These are phyloP conservation scores for Conticribra guillardii DNA, from an alignment of 108 stramenopile species.

Conservation along the genomic window DNA sequence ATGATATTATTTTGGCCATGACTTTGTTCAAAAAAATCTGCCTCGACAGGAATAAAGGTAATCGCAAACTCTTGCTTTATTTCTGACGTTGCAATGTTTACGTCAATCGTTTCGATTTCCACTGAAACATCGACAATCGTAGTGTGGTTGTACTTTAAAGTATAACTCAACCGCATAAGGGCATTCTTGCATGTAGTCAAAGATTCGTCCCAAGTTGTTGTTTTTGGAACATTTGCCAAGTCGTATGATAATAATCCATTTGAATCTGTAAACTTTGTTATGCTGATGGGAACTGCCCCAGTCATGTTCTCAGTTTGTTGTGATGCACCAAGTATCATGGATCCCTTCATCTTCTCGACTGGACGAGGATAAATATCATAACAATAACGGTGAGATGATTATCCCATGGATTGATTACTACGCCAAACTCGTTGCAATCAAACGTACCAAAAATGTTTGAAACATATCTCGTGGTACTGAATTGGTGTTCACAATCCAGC, in stretches of 20 bases:
- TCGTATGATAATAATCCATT: conserved; percentile 2
- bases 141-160: conserved; percentile 29
- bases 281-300: conserved; percentile 5
- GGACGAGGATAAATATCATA: not conserved
- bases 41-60: conserved; percentile 25
- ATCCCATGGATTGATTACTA: too few species aligned
- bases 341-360: conserved; percentile 36
- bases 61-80: conserved; percentile 40
- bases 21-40: conserved; percentile 19
- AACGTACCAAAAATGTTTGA: conserved; percentile 23
- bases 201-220: conserved; percentile 27
- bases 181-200: conserved; percentile 36
- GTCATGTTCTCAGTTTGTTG: not conserved
- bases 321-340: conserved; percentile 8
- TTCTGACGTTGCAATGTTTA: conserved; percentile 13
- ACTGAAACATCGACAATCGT: conserved; percentile 35
- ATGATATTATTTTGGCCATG: conserved; percentile 36
- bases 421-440: not conserved
- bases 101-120: conserved; percentile 23
- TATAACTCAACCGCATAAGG: conserved; percentile 38
- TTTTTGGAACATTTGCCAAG: not conserved
- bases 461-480: conserved; percentile 19
- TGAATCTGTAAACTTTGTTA: conserved; percentile 9
- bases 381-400: too few species aligned
- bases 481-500: conserved; percentile 21